Evolutionary conservation across 768 basidiomycete genomes (phyloP).

Genomic region (Phlegmacium glaucopus): DNA sequence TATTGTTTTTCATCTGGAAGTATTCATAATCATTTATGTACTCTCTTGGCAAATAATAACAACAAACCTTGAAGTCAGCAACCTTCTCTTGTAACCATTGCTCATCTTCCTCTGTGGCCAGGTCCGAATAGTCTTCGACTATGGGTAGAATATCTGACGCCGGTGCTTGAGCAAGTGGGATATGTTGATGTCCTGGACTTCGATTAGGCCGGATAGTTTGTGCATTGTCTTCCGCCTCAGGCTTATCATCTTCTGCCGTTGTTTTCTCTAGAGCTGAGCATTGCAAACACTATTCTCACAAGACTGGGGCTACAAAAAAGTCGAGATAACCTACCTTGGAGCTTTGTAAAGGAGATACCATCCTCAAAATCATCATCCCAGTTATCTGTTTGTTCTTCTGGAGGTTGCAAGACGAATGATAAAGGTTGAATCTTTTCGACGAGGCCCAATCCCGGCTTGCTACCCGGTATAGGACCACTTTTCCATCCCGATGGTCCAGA

Average conservation of each 20-base stretch:
- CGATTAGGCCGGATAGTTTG: constrained; percentile 76
- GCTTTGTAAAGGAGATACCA: constrained; percentile 82
- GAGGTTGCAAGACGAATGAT: constrained; percentile 63
- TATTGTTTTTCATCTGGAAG: constrained; percentile 62
- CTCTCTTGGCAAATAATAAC: neutral
- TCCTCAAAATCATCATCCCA: constrained; percentile 99
- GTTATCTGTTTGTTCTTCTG: constrained; percentile 88
- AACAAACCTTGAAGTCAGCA: constrained; percentile 73
- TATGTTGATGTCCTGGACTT: constrained; percentile 56
- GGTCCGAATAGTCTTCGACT: constrained; percentile 90
- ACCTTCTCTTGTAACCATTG: constrained; percentile 69
- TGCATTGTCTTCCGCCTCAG: constrained; percentile 66
- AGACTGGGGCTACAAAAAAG: neutral
- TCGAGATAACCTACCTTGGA: constrained; percentile 48
- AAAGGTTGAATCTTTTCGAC: constrained; percentile 59
- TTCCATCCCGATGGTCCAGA: constrained; percentile 34
- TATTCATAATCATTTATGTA: too few species aligned
- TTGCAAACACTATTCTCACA: neutral
- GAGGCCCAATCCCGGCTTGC: constrained; percentile 37
- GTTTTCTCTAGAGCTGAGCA: constrained; percentile 60
- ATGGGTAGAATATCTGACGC: constrained; percentile 61
- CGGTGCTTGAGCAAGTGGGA: constrained; percentile 60
- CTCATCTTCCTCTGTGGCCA: constrained; percentile 78
- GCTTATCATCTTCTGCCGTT: constrained; percentile 51
- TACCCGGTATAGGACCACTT: constrained; percentile 25